phyloP scores from a whole-genome alignment of 306 rosid genomes.

The Vigna reflexopilosa region DNA sequence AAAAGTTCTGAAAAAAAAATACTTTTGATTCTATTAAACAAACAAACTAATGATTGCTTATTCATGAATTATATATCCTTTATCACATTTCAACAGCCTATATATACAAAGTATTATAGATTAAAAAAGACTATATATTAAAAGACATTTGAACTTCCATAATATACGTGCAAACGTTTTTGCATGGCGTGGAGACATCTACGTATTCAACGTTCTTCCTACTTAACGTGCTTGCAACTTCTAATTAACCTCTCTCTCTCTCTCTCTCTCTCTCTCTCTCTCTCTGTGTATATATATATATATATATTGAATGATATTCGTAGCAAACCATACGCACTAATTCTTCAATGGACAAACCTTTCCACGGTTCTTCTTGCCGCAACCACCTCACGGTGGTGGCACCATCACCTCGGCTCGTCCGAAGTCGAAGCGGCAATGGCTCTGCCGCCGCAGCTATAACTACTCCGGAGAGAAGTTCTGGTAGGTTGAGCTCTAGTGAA shows the following conservation, averaged over 20 bases:
- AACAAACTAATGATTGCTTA: background rate
- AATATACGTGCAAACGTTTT: constrained; percentile 33
- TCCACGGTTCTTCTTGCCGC: constrained; percentile 29
- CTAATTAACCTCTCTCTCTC: background rate
- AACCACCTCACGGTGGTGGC: constrained; percentile 10
- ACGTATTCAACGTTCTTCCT: background rate
- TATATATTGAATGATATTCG: background rate
- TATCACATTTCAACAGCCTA: background rate
- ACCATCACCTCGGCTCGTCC: constrained; percentile 51
- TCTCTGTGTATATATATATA: background rate
- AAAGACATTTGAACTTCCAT: background rate
- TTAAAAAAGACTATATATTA: background rate
- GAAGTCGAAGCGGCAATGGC: constrained; percentile 57
- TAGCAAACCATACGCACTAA: background rate
- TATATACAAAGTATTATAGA: background rate
- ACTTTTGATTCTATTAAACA: background rate
- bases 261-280: no score
- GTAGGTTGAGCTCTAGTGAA: constrained; percentile 40
- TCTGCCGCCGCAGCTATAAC: constrained; percentile 23
- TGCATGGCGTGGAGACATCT: constrained; percentile 36
- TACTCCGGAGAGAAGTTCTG: constrained; percentile 35
- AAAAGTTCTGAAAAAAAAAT: background rate
- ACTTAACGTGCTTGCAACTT: constrained; percentile 42
- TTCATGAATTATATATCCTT: background rate
- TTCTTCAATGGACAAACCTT: constrained; percentile 44